Evolutionary conservation across 805 yeast species (phyloP), one percentile per base, ranked within the genome.

Genomic region (Candida xyloterini): DNA sequence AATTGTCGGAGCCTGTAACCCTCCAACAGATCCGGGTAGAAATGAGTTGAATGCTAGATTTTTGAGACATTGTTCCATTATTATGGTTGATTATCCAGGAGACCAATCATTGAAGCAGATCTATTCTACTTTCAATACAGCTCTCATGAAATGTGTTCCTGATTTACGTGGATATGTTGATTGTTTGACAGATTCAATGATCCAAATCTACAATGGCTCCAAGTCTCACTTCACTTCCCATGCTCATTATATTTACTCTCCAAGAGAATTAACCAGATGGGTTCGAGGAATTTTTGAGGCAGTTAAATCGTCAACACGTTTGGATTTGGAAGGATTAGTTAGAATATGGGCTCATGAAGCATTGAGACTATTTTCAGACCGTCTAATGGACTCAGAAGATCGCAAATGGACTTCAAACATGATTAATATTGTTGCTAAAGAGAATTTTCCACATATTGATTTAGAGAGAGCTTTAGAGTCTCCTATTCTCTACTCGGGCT

Each of bases 1-100:
- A 53, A 71, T 91, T 63, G 93, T 89, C n/a, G 97, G 95, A 7
- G 97, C 98, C 0, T 91, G 98, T 59, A 91, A 91, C 54, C 93
- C 96, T 1, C 81, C 96, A 0, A 70, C 80, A 0, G 95, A 85
- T 59, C 76, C 79, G 3, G 96, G 96, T 0, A 70, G 98, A 44
- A 65, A 72, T 9, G 57, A 56, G 3, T 55, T 91, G 15, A 66
- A 79, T 1, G 54, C 66, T 8, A 63, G 96, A 30, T 81, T 90
- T 50, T 59, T 84, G 32, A 68, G 95, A 5, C 90, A 81, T 51
- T 67, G 76, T 3, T 62, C 82, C 1, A 66, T 87, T 5, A 48
- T 91, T 0, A 74, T 78, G 75, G 84, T 90, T 4, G 95, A 82
- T 46, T 83, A 90, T 53, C 97, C 98, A 0, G 80, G 82, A 0